Evolutionary conservation across 495 filamentous ascomycete genomes (phyloP).

Genomic region (Chaetomidium leptoderma): DNA sequence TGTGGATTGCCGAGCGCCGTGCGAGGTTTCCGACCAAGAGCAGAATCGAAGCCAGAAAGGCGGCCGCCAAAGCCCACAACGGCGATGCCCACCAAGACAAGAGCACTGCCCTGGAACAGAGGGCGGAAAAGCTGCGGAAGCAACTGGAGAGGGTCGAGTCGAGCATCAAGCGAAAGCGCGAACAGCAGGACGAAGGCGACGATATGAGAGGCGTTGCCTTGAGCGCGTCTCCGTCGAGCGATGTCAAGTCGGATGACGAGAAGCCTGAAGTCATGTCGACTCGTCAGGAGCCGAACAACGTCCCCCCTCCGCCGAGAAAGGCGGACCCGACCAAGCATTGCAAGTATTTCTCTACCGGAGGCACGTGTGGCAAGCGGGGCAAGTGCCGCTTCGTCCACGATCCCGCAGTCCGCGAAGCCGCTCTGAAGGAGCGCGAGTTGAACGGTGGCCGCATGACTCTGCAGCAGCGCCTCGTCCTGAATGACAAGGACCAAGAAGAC

Average conservation of each 20-base stretch:
- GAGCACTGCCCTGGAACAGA: constrained; percentile 35
- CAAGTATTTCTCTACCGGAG: constrained; percentile 58
- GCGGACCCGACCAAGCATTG: constrained; percentile 53
- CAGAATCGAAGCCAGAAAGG: constrained; percentile 51
- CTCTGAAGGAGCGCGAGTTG: constrained; percentile 47
- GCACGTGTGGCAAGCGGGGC: constrained; percentile 59
- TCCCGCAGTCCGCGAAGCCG: constrained; percentile 48
- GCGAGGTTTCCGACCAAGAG: constrained; percentile 73
- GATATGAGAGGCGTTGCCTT: constrained; percentile 46
- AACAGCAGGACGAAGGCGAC: constrained; percentile 53
- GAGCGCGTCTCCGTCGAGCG: constrained; percentile 39
- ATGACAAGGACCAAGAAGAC: constrained; percentile 56
- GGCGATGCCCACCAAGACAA: constrained; percentile 30
- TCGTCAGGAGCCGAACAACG: constrained; percentile 33
- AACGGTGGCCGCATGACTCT: constrained; percentile 55
- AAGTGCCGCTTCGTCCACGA: constrained; percentile 62
- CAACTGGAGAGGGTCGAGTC: constrained; percentile 50
- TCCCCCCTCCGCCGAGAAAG: constrained; percentile 44
- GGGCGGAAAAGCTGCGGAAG: constrained; percentile 48
- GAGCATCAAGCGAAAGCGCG: constrained; percentile 55
- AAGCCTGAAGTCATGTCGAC: constrained; percentile 47
- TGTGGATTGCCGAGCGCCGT: constrained; percentile 77
- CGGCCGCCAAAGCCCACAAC: constrained; percentile 29
- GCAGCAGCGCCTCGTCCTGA: constrained; percentile 50
- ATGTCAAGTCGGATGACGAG: constrained; percentile 40